A percentile compares a stretch with the other conserved stretches of the same genome.
These are phyloP conservation scores for Ophiobolus disseminans DNA, from an alignment of 2,329 filamentous ascomycete species.

Conservation along the genomic window DNA sequence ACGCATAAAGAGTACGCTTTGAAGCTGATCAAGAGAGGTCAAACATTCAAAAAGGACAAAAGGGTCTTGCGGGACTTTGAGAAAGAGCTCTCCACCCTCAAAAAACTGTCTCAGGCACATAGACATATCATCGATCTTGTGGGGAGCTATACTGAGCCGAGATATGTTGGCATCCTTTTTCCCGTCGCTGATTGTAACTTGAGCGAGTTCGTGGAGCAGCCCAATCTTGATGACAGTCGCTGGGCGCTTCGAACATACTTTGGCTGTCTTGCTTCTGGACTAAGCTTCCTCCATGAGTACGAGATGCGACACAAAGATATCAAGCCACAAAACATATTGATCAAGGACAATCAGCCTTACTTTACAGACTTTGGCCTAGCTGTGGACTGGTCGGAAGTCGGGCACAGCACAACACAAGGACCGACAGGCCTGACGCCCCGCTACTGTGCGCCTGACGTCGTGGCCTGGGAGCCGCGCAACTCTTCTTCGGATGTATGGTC, in stretches of 20 bases:
- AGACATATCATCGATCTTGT: constrained; percentile 27
- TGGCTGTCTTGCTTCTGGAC: constrained; percentile 27
- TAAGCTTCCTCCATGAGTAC: constrained; percentile 31
- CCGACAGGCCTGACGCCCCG: constrained; percentile 6
- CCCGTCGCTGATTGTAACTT: constrained; percentile 27
- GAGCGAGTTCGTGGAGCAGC: constrained; percentile 22
- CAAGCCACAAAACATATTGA: constrained; percentile 41
- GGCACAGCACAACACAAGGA: constrained; percentile 14
- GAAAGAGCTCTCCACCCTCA: constrained; percentile 20
- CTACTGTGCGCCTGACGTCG: constrained; percentile 25
- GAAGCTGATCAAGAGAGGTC: constrained; percentile 26
- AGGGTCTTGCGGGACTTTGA: constrained; percentile 15
- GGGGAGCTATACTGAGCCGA: constrained; percentile 42
- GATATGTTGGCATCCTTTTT: constrained; percentile 35
- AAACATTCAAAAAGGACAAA: constrained; percentile 16
- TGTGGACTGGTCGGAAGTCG: constrained; percentile 13
- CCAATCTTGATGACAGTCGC: background rate
- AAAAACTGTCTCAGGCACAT: constrained; percentile 15
- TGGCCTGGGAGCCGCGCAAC: constrained; percentile 13
- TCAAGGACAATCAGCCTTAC: constrained; percentile 20
- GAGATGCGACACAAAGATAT: constrained; percentile 41
- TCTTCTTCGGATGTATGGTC: constrained; percentile 22
- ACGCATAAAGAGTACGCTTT: constrained; percentile 28
- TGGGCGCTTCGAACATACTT: constrained; percentile 20
- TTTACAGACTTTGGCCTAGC: constrained; percentile 39